Percentiles rank a stretch among this genome's conserved stretches.
Conservation (phyloP, 1,139 yeast species). For the Diutina ranongensis region DNA sequence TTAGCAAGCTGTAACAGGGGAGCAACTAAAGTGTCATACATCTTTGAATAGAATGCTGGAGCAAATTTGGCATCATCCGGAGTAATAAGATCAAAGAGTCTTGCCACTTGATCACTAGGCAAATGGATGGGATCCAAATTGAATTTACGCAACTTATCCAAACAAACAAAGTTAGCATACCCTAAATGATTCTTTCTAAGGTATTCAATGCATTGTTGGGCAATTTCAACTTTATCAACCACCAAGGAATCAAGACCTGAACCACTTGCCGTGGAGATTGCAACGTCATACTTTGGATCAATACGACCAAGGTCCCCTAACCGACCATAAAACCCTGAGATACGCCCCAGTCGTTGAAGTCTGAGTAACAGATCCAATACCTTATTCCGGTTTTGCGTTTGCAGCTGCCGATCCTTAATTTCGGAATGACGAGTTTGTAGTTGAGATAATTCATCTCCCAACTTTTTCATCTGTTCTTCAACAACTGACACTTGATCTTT, state of each 20-base stretch:
- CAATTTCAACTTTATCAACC: slow-evolving; percentile 88
- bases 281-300: slow-evolving; percentile 81
- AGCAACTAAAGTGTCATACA: slow-evolving; percentile 84
- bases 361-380: slow-evolving; percentile 62
- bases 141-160: slow-evolving; percentile 61
- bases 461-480: slow-evolving; percentile 33
- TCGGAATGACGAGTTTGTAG: slow-evolving; percentile 55
- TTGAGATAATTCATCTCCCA: slow-evolving; percentile 40
- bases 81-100: slow-evolving; percentile 73
- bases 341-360: slow-evolving; percentile 70
- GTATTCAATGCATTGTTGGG: slow-evolving; percentile 83
- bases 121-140: slow-evolving; percentile 52
- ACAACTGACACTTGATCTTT: slow-evolving; percentile 45
- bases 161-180: slow-evolving; percentile 75
- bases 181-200: slow-evolving; percentile 79
- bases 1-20: slow-evolving; percentile 70
- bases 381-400: slow-evolving; percentile 55
- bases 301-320: slow-evolving; percentile 86
- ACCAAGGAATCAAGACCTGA: slow-evolving; percentile 88
- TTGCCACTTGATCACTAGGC: slow-evolving; percentile 55
- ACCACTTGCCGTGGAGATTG: slow-evolving; percentile 81
- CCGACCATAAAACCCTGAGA: slow-evolving; percentile 79
- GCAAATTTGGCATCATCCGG: slow-evolving; percentile 59
- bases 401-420: slow-evolving; percentile 46
- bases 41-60: slow-evolving; percentile 83